Evolutionary conservation across 768 basidiomycete genomes (phyloP).

Genomic region (Rhodotorula diobovata): DNA sequence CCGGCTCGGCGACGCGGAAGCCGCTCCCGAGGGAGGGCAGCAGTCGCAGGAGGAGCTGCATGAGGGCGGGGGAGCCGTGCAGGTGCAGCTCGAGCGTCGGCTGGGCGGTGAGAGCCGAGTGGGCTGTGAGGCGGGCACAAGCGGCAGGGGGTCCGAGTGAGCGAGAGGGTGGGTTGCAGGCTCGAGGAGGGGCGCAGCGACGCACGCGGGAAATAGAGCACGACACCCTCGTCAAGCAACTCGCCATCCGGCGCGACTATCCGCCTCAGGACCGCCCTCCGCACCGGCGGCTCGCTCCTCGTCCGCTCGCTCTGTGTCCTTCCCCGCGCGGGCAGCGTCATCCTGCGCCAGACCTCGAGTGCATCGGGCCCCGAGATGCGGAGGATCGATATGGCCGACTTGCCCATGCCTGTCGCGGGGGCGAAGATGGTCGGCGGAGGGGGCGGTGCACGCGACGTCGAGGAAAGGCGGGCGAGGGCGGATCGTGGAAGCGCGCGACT

Average conservation of each 20-base stretch:
- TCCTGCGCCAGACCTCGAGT: slow-evolving; percentile 55
- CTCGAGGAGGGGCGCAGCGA: slow-evolving; percentile 21
- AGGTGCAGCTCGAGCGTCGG: slow-evolving; percentile 78
- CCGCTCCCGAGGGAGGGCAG: slow-evolving; percentile 52
- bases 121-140: no score
- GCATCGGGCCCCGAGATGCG: slow-evolving; percentile 76
- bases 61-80: slow-evolving; percentile 77
- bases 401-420: slow-evolving; percentile 78
- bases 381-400: slow-evolving; percentile 74
- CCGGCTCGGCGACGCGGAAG: slow-evolving; percentile 73
- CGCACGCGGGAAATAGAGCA: slow-evolving; percentile 73
- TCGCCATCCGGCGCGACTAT: slow-evolving; percentile 63
- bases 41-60: slow-evolving; percentile 64
- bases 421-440: slow-evolving; percentile 67
- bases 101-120: slow-evolving; percentile 76
- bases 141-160: no score
- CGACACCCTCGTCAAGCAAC: slow-evolving; percentile 70
- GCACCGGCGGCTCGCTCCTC: slow-evolving; percentile 53
- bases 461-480: background rate
- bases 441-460: background rate
- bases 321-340: slow-evolving; percentile 30
- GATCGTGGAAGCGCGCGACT: background rate
- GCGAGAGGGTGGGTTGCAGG: background rate
- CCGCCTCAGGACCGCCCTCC: slow-evolving; percentile 66
- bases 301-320: background rate